These are phyloP conservation scores for Fusarium sp. DNA, from an alignment of 2,329 filamentous ascomycete genomes.

Conservation along the genomic window DNA sequence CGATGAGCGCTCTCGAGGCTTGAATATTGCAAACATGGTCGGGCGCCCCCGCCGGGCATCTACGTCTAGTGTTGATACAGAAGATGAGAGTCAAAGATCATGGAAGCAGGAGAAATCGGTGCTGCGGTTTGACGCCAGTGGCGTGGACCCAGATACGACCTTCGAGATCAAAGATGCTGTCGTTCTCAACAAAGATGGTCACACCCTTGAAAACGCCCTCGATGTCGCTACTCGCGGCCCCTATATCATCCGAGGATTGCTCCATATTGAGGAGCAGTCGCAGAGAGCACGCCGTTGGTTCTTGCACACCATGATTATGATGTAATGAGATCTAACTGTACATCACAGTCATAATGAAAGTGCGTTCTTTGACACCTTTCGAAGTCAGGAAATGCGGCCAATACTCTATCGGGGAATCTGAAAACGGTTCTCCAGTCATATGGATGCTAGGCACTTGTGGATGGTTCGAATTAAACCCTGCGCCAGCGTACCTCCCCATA, in stretches of 20 bases:
- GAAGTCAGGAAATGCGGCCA: conserved; percentile 60
- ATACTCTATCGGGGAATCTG: conserved; percentile 64
- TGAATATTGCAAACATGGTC: conserved; percentile 49
- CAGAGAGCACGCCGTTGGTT: conserved; percentile 50
- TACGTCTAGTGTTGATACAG: conserved; percentile 56
- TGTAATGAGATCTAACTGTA: conserved; percentile 20
- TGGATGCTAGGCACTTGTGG: conserved; percentile 70
- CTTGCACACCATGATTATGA: neutral
- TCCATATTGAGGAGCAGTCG: conserved; percentile 60
- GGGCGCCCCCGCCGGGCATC: conserved; percentile 54
- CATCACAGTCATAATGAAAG: conserved; percentile 46
- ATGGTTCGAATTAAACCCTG: conserved; percentile 74
- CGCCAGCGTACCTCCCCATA: conserved; percentile 63
- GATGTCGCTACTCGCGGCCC: conserved; percentile 68
- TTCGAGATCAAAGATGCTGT: conserved; percentile 70
- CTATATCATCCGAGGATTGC: conserved; percentile 67
- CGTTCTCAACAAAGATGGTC: conserved; percentile 64
- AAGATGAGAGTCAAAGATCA: conserved; percentile 49
- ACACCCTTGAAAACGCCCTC: conserved; percentile 68
- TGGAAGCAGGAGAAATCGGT: conserved; percentile 50
- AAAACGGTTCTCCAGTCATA: conserved; percentile 63
- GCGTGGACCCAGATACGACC: conserved; percentile 61
- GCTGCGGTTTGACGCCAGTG: conserved; percentile 41
- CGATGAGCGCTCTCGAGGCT: conserved; percentile 25
- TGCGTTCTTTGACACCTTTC: conserved; percentile 51